A percentile compares a stretch with the other conserved stretches of the same genome.
These are phyloP conservation scores for Solanum lycopersicoides DNA, from an alignment of 257 asterid genomes.

Conservation along the genomic window DNA sequence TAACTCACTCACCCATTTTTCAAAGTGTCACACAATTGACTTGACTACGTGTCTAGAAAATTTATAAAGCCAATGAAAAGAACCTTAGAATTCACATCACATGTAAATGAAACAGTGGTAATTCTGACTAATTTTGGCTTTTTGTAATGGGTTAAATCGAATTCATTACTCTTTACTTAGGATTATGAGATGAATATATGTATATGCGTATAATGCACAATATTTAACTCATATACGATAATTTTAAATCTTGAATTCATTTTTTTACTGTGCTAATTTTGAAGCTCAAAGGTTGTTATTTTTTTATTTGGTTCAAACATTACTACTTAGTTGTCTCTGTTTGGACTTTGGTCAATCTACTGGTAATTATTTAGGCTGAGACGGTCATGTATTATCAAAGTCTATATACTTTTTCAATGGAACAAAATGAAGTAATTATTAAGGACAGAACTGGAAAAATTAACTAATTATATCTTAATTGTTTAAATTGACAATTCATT, in stretches of 20 bases:
- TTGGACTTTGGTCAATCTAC: background rate
- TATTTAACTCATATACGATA: background rate
- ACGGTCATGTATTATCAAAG: background rate
- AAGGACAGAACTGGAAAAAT: fast-evolving
- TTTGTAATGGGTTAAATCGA: background rate
- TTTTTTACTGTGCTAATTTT: background rate
- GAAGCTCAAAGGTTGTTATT: background rate
- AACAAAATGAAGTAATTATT: too few species aligned
- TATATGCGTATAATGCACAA: too few species aligned
- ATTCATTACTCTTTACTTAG: background rate
- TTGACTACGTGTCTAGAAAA: background rate
- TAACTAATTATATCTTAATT: too few species aligned
- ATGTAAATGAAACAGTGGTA: background rate
- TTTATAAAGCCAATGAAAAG: background rate
- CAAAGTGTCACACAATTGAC: background rate
- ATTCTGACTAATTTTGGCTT: background rate
- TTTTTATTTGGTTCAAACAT: background rate
- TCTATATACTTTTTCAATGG: fast-evolving
- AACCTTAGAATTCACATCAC: background rate
- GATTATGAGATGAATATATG: background rate
- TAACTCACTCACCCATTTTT: background rate
- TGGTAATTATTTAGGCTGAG: background rate
- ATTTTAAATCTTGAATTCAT: background rate
- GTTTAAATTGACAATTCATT: too few species aligned
- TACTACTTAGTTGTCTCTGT: background rate